These are phyloP conservation scores for Lycium ferocissimum DNA, from an alignment of 257 asterid genomes.

Conservation along the genomic window DNA sequence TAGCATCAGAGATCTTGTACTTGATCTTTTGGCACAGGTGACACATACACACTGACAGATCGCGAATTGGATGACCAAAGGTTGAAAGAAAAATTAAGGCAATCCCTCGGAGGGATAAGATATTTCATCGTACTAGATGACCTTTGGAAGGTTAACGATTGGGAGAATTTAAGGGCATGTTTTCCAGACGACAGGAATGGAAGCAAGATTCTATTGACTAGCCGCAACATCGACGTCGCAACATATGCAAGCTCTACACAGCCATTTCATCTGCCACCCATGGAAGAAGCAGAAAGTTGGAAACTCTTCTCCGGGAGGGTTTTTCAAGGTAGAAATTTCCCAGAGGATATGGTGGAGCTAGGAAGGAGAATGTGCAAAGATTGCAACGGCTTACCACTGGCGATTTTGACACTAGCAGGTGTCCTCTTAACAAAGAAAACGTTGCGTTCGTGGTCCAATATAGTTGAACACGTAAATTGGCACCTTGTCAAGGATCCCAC, in stretches of 20 bases:
- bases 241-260: constrained; percentile 31
- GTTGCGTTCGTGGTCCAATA: constrained; percentile 38
- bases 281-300: constrained; percentile 41
- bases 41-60: constrained; percentile 25
- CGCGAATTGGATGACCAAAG: constrained; percentile 34
- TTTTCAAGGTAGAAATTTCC: constrained; percentile 33
- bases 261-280: constrained; percentile 30
- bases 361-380: constrained; percentile 42
- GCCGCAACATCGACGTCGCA: constrained; percentile 39
- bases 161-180: constrained; percentile 39
- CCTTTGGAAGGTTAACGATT: constrained; percentile 41
- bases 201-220: constrained; percentile 40
- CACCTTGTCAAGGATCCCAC: constrained; percentile 30
- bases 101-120: constrained; percentile 27
- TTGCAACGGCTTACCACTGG: constrained; percentile 47
- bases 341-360: constrained; percentile 34
- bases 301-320: constrained; percentile 39
- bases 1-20: constrained; percentile 41
- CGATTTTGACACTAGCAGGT: constrained; percentile 43
- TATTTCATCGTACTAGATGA: constrained; percentile 45
- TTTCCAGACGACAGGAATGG: constrained; percentile 37
- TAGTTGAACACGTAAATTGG: constrained; percentile 34
- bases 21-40: constrained; percentile 35
- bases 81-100: constrained; percentile 33
- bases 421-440: constrained; percentile 37